Base-by-base conservation (phyloP, 2,329 filamentous ascomycete species). In the Beauveria brongniartii region DNA sequence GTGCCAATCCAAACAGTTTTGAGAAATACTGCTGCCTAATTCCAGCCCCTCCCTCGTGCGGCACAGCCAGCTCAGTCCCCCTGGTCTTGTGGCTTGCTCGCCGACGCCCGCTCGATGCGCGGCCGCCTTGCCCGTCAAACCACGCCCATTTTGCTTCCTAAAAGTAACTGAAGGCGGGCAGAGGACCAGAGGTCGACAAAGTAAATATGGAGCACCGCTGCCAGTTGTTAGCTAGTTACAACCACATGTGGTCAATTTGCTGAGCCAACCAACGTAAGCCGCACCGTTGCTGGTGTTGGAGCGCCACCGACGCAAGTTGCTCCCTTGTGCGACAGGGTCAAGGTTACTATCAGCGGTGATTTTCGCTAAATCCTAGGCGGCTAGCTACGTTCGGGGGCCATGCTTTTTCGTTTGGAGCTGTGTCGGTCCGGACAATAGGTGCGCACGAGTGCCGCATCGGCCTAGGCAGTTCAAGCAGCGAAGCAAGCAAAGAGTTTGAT, bases 11-110 rank as follows among this genome's bases (percentile, higher is more conserved):
- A 41, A 26, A 20, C 43, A 57, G 48, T 37, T 37, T 48, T 43
- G 41, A 48, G 54, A 57, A 48, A 57, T 57, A 37, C 43, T 57
- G 54, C 54, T 57, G 54, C 54, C 54, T 57, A 57, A 44, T 44
- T 46, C 30, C 18, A 57, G 44, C 54, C 54, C 54, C 54, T 57
- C 54, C 44, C 54, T 26, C 37, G 53, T 48, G 54, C 54, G 40
- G n/a, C 54, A 47, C 53, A 24, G 24, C 40, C 40, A 55, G 22
- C 12, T 16, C n/a, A 26, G 22, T 16, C 24, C 24, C 24, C 24
- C 24, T 24, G 24, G 24, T 24, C 24, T 5, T 44, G 40, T n/a
- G 37, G 52, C 37, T 44, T 55, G 52, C 40, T 44, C 53, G 24
- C 53, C 37, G 24, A 41, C 41, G 51, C 20, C 51, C 37, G 37